Evolutionary conservation across 768 basidiomycete genomes (phyloP), one percentile per base, ranked within the genome.

Genomic region (Pisolithus sp.): DNA sequence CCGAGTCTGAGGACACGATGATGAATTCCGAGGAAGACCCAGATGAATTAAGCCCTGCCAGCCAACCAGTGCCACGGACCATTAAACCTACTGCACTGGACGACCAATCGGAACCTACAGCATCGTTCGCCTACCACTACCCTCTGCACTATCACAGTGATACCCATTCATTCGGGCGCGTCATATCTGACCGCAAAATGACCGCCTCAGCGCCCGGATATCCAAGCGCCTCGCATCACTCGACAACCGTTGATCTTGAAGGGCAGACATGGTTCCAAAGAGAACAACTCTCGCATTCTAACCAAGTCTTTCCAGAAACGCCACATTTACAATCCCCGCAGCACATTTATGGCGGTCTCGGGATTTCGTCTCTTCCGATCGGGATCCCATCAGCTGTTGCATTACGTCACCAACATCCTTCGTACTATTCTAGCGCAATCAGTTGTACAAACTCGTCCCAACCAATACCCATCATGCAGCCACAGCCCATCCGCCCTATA

Each of bases 1-100:
- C 57, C n/a, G 65, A 68, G 24, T 68, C 63, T 34, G 66, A 69
- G 51, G 68, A 66, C 24, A 66, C 68, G 64, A 67, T 70, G 5
- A 59, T 60, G 44, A 34, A 5, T 34, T 49, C 58, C 7, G 68
- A 61, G 34, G 51, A 45, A 18, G 48, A 49, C 20, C 42, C 52
- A 7, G 34, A 37, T 3, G 50, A 44, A 40, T 57, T 59, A 21
- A 53, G 53, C n/a, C 46, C 61, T 47, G 64, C 68, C 17, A 51
- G 57, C 24, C 57, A 54, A 42, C 55, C 58, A 1, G 56, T 50
- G 17, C 60, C 60, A 4, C 62, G 68, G 4, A 48, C 54, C 50
- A 57, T 59, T 56, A 64, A 69, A 30, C 61, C 66, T 13, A 67
- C 66, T 20, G 59, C 68, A 13, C 57, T 68, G 2, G 62, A 62